Evolutionary conservation across 805 yeast genomes (phyloP).

Genomic region (Grigorovia humatica): DNA sequence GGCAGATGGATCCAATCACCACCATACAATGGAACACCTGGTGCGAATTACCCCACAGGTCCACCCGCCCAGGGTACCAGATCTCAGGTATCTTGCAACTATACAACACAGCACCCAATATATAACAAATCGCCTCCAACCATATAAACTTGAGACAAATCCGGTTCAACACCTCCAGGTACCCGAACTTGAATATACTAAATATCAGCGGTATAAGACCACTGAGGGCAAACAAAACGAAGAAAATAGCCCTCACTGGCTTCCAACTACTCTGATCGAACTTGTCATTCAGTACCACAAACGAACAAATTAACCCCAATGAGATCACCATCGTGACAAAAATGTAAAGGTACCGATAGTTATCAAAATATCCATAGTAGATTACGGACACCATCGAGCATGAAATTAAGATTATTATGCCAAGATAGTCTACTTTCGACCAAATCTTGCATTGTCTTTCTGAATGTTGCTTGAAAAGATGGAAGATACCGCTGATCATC

Average conservation of each 20-base stretch:
- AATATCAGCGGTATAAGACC: conserved; percentile 59
- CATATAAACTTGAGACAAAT: conserved; percentile 52
- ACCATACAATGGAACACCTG: conserved; percentile 76
- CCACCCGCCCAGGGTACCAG: conserved; percentile 51
- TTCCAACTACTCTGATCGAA: conserved; percentile 62
- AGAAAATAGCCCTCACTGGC: conserved; percentile 66
- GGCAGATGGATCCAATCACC: conserved; percentile 66
- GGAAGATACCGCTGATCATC: conserved; percentile 56
- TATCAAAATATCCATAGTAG: conserved; percentile 36
- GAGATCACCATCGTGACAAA: conserved; percentile 34
- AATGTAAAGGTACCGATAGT: conserved; percentile 18
- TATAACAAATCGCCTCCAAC: conserved; percentile 63
- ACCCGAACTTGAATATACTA: conserved; percentile 45
- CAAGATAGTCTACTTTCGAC: conserved; percentile 66
- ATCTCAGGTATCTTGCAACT: conserved; percentile 72
- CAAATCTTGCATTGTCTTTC: conserved; percentile 42
- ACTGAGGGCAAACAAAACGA: conserved; percentile 66
- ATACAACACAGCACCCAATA: conserved; percentile 67
- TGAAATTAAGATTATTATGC: conserved; percentile 58
- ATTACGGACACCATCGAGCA: conserved; percentile 47
- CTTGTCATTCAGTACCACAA: conserved; percentile 52
- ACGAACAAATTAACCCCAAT: conserved; percentile 53
- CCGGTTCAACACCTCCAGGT: conserved; percentile 38
- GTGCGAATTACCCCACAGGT: conserved; percentile 68
- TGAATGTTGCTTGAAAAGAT: conserved; percentile 59